A percentile compares a stretch with the other conserved stretches of the same genome.
phyloP scores from a whole-genome alignment of 139 green algal species.

The Tetraselmis striata region DNA sequence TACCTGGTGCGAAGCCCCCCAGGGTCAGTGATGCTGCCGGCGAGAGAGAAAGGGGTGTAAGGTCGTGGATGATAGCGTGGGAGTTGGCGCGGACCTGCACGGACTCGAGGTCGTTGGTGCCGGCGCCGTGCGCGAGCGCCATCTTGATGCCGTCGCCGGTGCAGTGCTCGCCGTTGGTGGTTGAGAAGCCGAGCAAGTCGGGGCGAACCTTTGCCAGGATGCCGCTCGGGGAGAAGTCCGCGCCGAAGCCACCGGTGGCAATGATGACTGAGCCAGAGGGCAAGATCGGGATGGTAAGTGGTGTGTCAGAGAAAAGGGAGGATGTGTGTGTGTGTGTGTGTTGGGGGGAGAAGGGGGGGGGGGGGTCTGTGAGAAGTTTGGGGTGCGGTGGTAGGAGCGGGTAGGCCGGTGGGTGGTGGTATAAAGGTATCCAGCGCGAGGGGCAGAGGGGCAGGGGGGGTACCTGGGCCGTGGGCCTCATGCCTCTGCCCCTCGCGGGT shows the following conservation, averaged over 20 bases:
- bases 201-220: slow-evolving; percentile 23
- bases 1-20: slow-evolving; percentile 42
- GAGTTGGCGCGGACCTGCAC: slow-evolving; percentile 68
- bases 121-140: slow-evolving; percentile 25
- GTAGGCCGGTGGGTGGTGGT: too few species aligned
- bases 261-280: slow-evolving; percentile 32
- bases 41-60: too few species aligned
- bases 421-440: neutral
- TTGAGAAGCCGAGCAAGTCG: slow-evolving; percentile 37
- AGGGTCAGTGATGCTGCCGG: neutral
- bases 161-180: slow-evolving; percentile 62
- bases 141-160: slow-evolving; percentile 52
- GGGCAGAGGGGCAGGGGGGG: neutral
- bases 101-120: slow-evolving; percentile 44
- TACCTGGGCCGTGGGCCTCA: slow-evolving; percentile 8
- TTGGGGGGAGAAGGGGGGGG: too few species aligned
- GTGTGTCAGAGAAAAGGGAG: too few species aligned
- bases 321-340: too few species aligned
- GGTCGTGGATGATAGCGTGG: too few species aligned
- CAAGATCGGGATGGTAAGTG: neutral
- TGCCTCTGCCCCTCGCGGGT: slow-evolving; percentile 9
- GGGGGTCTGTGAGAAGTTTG: too few species aligned
- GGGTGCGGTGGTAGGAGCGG: too few species aligned
- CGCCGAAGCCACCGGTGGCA: slow-evolving; percentile 61
- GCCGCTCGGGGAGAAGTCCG: slow-evolving; percentile 28